Evolutionary conservation across 2,329 filamentous ascomycete species (phyloP).

Genomic region (Fusarium haematococcum): DNA sequence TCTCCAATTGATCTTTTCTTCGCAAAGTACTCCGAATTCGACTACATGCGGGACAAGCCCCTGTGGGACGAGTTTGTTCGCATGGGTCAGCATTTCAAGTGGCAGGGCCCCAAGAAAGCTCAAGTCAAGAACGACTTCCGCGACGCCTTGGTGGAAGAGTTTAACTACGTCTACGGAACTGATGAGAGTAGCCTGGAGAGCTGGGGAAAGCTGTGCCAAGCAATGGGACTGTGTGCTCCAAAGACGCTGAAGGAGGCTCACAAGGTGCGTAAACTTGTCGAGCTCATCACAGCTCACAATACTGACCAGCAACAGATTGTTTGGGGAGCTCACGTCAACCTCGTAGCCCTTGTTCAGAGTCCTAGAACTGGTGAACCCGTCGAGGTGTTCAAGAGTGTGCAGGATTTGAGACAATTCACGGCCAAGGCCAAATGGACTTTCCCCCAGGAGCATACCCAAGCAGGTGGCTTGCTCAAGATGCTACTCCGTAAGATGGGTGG

Average conservation of each 20-base stretch:
- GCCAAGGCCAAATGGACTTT: not conserved
- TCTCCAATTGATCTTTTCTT: constrained; percentile 27
- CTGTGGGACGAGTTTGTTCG: constrained; percentile 25
- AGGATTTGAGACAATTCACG: constrained; percentile 13
- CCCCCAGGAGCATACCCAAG: constrained; percentile 7
- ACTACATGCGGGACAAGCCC: not conserved
- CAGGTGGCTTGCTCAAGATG: constrained; percentile 14
- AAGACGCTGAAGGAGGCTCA: constrained; percentile 12
- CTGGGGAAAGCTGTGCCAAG: constrained; percentile 24
- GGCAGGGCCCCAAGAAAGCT: not conserved
- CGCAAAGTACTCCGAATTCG: constrained; percentile 9
- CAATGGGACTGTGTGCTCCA: constrained; percentile 10
- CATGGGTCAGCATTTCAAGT: not conserved
- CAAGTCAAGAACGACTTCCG: constrained; percentile 1
- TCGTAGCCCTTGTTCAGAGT: constrained; percentile 20
- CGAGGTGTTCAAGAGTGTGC: constrained; percentile 4
- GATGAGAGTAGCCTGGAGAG: constrained; percentile 4
- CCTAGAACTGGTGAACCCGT: not conserved
- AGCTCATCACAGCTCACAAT: accelerated
- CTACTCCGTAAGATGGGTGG: constrained; percentile 24
- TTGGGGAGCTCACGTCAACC: constrained; percentile 18
- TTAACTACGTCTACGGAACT: constrained; percentile 15
- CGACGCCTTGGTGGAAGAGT: constrained; percentile 15
- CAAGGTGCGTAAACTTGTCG: not conserved
- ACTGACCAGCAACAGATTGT: not conserved